Percentiles rank a stretch among this genome's conserved stretches.
These are phyloP conservation scores for Ottelia alismoides DNA, from an alignment of 106 monocot genomes.

Conservation along the genomic window DNA sequence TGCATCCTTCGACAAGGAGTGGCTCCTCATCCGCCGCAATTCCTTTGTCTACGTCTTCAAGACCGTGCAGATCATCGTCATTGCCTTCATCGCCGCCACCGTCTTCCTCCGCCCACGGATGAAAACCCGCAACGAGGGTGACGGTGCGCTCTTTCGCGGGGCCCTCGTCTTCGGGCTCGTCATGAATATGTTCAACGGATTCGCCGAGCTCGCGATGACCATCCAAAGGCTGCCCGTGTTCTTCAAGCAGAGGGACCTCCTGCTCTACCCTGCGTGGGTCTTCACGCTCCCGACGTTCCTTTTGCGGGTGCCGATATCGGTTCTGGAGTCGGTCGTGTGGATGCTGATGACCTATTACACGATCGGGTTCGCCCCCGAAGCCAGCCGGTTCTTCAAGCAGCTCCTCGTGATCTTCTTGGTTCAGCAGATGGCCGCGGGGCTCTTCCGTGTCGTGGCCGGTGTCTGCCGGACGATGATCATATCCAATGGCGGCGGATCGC, in stretches of 20 bases:
- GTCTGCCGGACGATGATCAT: conserved; percentile 46
- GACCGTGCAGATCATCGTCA: conserved; percentile 27
- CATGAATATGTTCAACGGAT: conserved; percentile 61
- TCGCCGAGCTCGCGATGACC: conserved; percentile 51
- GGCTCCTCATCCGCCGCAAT: conserved; percentile 73
- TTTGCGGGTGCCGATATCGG: conserved; percentile 46
- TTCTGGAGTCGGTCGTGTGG: conserved; percentile 62
- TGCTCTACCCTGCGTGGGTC: conserved; percentile 69
- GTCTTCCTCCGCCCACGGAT: conserved; percentile 43
- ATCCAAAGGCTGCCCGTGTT: conserved; percentile 63
- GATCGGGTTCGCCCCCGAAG: conserved; percentile 65
- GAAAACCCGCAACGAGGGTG: too few relatives aligned
- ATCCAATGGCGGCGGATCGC: conserved; percentile 38
- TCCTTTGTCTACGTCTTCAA: conserved; percentile 75
- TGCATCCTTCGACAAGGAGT: conserved; percentile 54
- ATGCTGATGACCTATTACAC: conserved; percentile 45
- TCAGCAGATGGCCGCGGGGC: conserved; percentile 62
- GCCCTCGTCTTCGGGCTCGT: conserved; percentile 49
- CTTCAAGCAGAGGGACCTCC: conserved; percentile 78
- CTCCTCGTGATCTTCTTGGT: conserved; percentile 39
- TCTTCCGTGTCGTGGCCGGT: conserved; percentile 42
- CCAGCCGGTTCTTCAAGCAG: conserved; percentile 71
- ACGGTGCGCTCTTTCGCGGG: conserved; percentile 46
- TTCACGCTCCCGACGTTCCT: conserved; percentile 53
- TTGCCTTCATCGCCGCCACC: conserved; percentile 28